Percentiles rank a stretch among this genome's conserved stretches.
phyloP scores from a whole-genome alignment of 345 rosid species.

The Salix arbutifolia region DNA sequence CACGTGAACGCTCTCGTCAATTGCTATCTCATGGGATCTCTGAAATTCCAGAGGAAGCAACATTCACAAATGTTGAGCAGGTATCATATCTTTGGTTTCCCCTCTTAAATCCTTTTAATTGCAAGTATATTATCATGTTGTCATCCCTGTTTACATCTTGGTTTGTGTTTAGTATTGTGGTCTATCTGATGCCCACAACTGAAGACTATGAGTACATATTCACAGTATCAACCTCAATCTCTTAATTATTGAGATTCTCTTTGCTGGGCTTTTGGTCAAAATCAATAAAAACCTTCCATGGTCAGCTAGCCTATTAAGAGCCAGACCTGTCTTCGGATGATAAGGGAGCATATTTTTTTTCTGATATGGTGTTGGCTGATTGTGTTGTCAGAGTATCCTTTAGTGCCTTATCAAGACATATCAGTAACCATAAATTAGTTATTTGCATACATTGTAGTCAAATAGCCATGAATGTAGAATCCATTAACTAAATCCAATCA shows the following conservation, averaged over 20 bases:
- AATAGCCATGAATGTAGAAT: not conserved
- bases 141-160: not conserved
- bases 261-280: not conserved
- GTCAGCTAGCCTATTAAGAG: not conserved
- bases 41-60: slow-evolving; percentile 72
- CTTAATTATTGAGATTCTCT: not conserved
- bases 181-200: not conserved
- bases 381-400: not conserved
- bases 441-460: not conserved
- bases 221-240: not conserved
- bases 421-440: not conserved
- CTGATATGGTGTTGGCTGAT: not conserved
- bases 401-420: not conserved
- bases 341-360: not conserved
- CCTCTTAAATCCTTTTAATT: not conserved
- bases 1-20: slow-evolving; percentile 93
- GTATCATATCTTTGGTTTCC: slow-evolving; percentile 16
- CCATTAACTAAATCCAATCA: not conserved
- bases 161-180: not conserved
- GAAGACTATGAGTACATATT: not conserved
- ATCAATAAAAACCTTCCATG: not conserved
- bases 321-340: not conserved
- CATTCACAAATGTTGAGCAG: slow-evolving; percentile 79
- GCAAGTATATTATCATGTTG: not conserved
- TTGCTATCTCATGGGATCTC: slow-evolving; percentile 67